Base-by-base conservation (phyloP, 495 filamentous ascomycete species). In the Penicillium longicatenatum region DNA sequence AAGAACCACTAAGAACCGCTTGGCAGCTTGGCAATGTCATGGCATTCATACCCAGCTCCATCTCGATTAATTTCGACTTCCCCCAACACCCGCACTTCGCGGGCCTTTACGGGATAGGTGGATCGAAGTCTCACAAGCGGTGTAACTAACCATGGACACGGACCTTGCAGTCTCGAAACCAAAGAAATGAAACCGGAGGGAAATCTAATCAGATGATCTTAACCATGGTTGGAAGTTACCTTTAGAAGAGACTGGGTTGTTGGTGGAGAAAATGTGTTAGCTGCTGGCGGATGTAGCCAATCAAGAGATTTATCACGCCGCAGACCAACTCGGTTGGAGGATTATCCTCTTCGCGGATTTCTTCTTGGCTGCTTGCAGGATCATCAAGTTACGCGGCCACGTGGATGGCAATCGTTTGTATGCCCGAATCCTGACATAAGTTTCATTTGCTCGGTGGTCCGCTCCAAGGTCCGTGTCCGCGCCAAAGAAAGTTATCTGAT, bases 131-230 rank as follows among this genome's bases (percentile, higher is more conserved):
- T 24, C 44, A 12, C 44, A 10, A 46, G 21, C 14, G 20, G 24
- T 39, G 37, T 26, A 16, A 30, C 4, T 21, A 30, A 29, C 24
- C 21, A 53, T 35, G 14, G 30, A 51, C 26, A 37, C 31, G 2
- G 30, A 51, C 48, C 20, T 22, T 22, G n/a, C 16, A 21, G 19
- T 35, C 12, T 35, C 31, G 12, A 35, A 44, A 9, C 14, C 14
- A 24, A 3, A 24, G 21, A 46, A 46, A 24, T 3, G 3, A 30
- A 48, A 48, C 29, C 24, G 3, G 16, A 39, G 9, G 11, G 17
- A 35, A 51, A 51, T 51, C 48, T 51, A 51, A 51, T 51, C 48
- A 51, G 48, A 51, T 51, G 48, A 39, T 51, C 48, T 51, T 51
- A 51, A n/a, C 48, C 33, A 5, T 21, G 29, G 48, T 37, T 35